Evolutionary conservation across 768 basidiomycete genomes (phyloP), one percentile per base, ranked within the genome.

Genomic region (Tricholoma saponaceum): DNA sequence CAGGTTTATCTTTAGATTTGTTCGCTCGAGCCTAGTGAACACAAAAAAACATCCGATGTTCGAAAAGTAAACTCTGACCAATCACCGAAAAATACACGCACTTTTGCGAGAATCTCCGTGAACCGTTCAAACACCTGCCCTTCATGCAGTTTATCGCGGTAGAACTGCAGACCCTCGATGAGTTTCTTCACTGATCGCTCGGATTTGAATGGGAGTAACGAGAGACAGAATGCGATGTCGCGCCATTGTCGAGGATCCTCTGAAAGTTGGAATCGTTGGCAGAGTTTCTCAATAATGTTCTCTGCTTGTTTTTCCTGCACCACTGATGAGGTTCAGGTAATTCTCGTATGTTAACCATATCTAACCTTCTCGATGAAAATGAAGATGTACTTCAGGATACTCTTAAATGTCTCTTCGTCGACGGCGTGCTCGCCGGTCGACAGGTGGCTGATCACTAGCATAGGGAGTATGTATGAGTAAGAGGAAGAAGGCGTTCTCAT

Each of bases 121-220:
- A 99, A 98, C 47, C 86, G 77, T 28, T 77, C 79, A 69, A 81
- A 98, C 5, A 99, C 96, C 0, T 72, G 76, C 41, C 84, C 78
- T 60, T 98, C 95, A 72, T 96, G 92, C 39, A 99, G 75, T 73
- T 99, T 99, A 77, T 98, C 97, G 53, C 94, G 88, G 66, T 99
- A 99, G 73, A 87, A 90, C 47, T 88, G 92, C 23, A 99, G 70
- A 1, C 85, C 95, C 62, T 98, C 96, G 64, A 94, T 90, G 58
- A 98, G 83, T 70, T 95, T 97, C 83, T 97, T 98, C 65, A 98
- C 85, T 0, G 95, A 96, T 30, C 90, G 83, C 63, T 99, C 97
- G 1, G 94, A 95, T 69, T 98, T 98, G 89, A 92, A 99, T 0
- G 95, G 96, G 14, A 98, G 80, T 2, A 98, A 74, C 0, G 96